Evolutionary conservation across 139 green algal genomes (phyloP), one percentile per base, ranked within the genome.

Genomic region (Coccomyxa sp.): DNA sequence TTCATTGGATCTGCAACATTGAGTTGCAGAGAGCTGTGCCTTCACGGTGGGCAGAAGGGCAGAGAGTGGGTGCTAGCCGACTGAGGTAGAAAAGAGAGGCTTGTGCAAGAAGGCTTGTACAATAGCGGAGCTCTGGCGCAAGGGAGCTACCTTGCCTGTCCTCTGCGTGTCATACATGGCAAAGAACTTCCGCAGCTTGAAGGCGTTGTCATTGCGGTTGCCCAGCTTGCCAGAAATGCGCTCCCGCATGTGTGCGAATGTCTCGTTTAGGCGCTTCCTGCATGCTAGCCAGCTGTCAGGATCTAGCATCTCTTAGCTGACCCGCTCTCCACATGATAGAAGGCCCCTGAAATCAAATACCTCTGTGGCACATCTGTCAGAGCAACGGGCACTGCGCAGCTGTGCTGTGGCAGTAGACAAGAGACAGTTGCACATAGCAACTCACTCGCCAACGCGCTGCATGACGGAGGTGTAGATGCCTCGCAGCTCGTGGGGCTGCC

Each of bases 131-230:
- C n/a, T n/a, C 16, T 58, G 44, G 14, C 16, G 44, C 44, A 16
- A 16, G 14, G 44, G 14, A 12, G 14, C 24, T 29, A 71, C 64
- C 64, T 37, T 2, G 24, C 64, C 64, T 38, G 64, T 71, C n/a
- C 35, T 71, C 64, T 71, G 64, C n/a, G 35, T 74, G 79, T 96
- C 92, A 55, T 93, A 94, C 85, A 91, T 90, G 70, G 91, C 90
- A 84, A 95, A 95, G 54, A 96, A 80, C 78, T 90, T 91, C 55
- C 92, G 82, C 79, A 95, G 86, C 78, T 89, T 89, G 85, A 94
- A 95, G 2, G 90, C 92, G 71, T 95, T 96, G 86, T 94, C 83
- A 71, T 92, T 93, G 70, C 77, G 78, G 82, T 93, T 93, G 77
- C 88, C 88, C 33, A 92, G 79, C 85, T 95, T 95, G 73, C 90